Percentiles rank a stretch among this genome's conserved stretches.
Conservation (phyloP, 2,329 filamentous ascomycete genomes). For the Alternaria ventricosa region DNA sequence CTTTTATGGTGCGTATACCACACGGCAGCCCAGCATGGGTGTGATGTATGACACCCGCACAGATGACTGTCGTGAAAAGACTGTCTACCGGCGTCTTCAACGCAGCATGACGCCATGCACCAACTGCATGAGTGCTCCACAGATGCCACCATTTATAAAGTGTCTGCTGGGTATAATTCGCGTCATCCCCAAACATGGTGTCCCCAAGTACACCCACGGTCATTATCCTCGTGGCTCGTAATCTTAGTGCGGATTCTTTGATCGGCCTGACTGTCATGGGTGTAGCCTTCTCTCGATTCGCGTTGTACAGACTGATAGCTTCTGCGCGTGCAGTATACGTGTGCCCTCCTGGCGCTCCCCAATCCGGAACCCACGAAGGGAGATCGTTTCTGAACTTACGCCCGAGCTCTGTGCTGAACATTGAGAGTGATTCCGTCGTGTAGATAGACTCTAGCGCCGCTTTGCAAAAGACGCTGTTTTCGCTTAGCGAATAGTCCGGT, state of each 20-base stretch:
- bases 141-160: background rate
- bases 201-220: background rate
- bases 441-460: background rate
- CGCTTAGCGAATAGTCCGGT: slow-evolving; percentile 2
- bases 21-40: background rate
- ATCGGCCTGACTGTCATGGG: background rate
- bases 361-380: slow-evolving; percentile 32
- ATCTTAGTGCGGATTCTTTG: background rate
- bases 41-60: background rate
- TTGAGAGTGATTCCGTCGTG: background rate
- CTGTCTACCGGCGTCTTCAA: background rate
- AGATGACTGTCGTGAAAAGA: background rate
- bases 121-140: too few relatives aligned
- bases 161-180: background rate
- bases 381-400: slow-evolving; percentile 22
- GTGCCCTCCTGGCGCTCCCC: slow-evolving; percentile 13
- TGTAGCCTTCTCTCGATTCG: background rate
- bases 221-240: background rate
- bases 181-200: background rate
- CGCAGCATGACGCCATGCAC: too few relatives aligned
- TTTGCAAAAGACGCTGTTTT: background rate
- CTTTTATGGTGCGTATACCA: background rate
- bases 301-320: slow-evolving; percentile 4
- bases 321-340: background rate
- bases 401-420: slow-evolving; percentile 19